These are phyloP conservation scores for Colletotrichum liriopes DNA, from an alignment of 2,329 filamentous ascomycete genomes.

Conservation along the genomic window DNA sequence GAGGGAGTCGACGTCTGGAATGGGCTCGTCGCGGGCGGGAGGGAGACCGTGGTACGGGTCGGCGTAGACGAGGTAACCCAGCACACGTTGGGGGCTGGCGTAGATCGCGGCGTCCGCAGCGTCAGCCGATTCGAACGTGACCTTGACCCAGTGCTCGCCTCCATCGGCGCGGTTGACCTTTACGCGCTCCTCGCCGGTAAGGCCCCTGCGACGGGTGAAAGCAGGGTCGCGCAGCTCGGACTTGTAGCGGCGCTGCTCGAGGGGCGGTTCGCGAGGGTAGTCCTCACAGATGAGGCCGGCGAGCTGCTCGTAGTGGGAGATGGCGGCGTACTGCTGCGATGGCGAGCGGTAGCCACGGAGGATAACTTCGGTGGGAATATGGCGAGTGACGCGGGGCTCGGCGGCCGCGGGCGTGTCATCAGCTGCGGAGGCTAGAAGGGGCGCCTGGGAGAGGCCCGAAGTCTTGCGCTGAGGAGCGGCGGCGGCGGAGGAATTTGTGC, in stretches of 20 bases:
- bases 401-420: slow-evolving; percentile 56
- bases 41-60: slow-evolving; percentile 78
- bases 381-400: slow-evolving; percentile 51
- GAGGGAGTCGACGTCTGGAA: slow-evolving; percentile 67
- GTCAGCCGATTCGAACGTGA: slow-evolving; percentile 83
- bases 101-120: slow-evolving; percentile 80
- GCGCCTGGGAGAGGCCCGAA: slow-evolving; percentile 54
- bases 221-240: slow-evolving; percentile 82
- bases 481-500: neutral
- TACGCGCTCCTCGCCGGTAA: slow-evolving; percentile 81
- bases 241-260: slow-evolving; percentile 79
- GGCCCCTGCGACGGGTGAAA: slow-evolving; percentile 73
- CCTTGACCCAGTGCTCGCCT: slow-evolving; percentile 92
- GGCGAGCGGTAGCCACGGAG: slow-evolving; percentile 83
- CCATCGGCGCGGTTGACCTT: slow-evolving; percentile 87
- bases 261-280: slow-evolving; percentile 88
- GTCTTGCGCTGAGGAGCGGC: slow-evolving; percentile 52
- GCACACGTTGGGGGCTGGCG: slow-evolving; percentile 79
- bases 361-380: slow-evolving; percentile 80
- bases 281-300: slow-evolving; percentile 93
- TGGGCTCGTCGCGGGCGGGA: slow-evolving; percentile 75
- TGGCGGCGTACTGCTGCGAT: slow-evolving; percentile 85
- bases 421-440: slow-evolving; percentile 52
- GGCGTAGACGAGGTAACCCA: slow-evolving; percentile 80
- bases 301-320: slow-evolving; percentile 89